These are phyloP conservation scores for Arthrobotrys pseudoclavata DNA, from an alignment of 2,329 filamentous ascomycete species.

Conservation along the genomic window DNA sequence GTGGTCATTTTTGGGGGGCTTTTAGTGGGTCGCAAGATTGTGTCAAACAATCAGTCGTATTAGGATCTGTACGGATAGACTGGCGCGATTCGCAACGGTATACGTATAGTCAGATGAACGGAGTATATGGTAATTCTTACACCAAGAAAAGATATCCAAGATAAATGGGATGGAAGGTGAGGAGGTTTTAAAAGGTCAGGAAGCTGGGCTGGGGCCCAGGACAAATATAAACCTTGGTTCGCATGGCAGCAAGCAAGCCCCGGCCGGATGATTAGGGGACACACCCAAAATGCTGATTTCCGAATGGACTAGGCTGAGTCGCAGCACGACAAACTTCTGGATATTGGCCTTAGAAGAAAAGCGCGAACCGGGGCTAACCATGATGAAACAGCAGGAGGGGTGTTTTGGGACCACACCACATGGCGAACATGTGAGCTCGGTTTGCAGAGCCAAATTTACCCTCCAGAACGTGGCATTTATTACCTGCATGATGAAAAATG, in stretches of 20 bases:
- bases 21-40: constrained; percentile 43
- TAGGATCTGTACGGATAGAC: constrained; percentile 2
- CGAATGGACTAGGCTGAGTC: constrained; percentile 50
- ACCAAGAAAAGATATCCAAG: constrained; percentile 29
- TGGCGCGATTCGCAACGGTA: constrained; percentile 12
- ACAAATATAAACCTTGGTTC: constrained; percentile 54
- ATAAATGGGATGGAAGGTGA: constrained; percentile 52
- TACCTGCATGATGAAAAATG: constrained; percentile 51
- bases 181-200: constrained; percentile 54
- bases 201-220: constrained; percentile 49
- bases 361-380: constrained; percentile 58
- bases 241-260: constrained; percentile 16
- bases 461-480: constrained; percentile 60
- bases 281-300: constrained; percentile 45
- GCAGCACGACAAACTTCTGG: constrained; percentile 41
- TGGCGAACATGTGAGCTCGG: constrained; percentile 59
- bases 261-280: constrained; percentile 47
- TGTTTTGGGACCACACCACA: constrained; percentile 50
- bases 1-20: constrained; percentile 42
- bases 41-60: constrained; percentile 58
- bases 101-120: constrained; percentile 19
- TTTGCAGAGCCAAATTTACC: constrained; percentile 59
- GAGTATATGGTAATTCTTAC: constrained; percentile 21
- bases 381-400: constrained; percentile 55
- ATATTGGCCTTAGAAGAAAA: constrained; percentile 33